Percentiles rank a stretch among this genome's conserved stretches.
These are phyloP conservation scores for Paraglomus brasilianum DNA, from an alignment of 192 early-diverging fungal species.

Conservation along the genomic window DNA sequence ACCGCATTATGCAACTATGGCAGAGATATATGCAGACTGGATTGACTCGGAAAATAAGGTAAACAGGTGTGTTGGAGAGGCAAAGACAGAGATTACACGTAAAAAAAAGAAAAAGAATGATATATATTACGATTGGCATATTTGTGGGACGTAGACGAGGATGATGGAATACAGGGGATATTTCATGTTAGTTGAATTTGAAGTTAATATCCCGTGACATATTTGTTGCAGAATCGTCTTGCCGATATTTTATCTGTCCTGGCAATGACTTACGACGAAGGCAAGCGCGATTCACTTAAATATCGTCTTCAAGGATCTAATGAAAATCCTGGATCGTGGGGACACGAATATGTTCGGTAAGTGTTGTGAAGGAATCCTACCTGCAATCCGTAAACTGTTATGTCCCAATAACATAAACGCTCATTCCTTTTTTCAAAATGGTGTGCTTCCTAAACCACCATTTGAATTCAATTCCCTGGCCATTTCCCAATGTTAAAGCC, in stretches of 20 bases:
- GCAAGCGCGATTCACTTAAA: conserved; percentile 78
- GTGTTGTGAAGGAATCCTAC: not conserved
- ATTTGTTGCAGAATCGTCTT: conserved; percentile 61
- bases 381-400: not conserved
- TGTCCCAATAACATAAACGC: not conserved
- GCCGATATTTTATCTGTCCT: conserved; percentile 96
- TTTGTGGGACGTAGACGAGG: not conserved
- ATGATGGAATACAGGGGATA: not conserved
- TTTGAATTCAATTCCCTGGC: not conserved
- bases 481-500: conserved; percentile 42
- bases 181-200: not conserved
- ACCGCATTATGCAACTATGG: conserved; percentile 74
- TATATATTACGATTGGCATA: not conserved
- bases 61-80: conserved; percentile 1
- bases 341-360: conserved; percentile 97
- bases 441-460: not conserved
- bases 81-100: not conserved
- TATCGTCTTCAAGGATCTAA: conserved; percentile 86
- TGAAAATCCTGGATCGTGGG: conserved; percentile 85
- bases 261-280: conserved; percentile 95
- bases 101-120: not conserved
- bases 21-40: conserved; percentile 75
- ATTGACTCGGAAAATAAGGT: conserved; percentile 73
- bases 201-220: not conserved
- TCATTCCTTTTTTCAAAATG: not conserved